Evolutionary conservation across 2,329 filamentous ascomycete genomes (phyloP).

Genomic region (Apiospora saccharicola): DNA sequence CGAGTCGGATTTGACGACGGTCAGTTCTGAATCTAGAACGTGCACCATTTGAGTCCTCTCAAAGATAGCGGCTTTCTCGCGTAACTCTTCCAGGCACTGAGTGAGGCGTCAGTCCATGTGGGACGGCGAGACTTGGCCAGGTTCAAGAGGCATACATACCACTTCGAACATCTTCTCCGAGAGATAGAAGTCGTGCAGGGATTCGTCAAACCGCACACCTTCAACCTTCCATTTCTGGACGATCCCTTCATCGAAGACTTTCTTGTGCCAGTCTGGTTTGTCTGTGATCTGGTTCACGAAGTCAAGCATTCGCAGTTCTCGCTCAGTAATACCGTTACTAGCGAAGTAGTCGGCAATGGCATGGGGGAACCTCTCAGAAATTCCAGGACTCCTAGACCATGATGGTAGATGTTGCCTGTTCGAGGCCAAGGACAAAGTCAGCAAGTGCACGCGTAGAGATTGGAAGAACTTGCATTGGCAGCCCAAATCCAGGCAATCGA

Average conservation of each 20-base stretch:
- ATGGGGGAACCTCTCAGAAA: not conserved
- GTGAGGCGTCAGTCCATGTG: not conserved
- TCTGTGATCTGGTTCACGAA: constrained; percentile 40
- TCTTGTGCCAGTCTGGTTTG: constrained; percentile 46
- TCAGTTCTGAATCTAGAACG: constrained; percentile 49
- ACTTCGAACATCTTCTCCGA: constrained; percentile 17
- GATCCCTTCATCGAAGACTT: constrained; percentile 44
- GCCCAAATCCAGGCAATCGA: not conserved
- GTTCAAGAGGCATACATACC: too few relatives aligned
- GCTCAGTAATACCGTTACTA: not conserved
- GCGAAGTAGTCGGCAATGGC: not conserved
- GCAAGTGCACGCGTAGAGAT: not conserved
- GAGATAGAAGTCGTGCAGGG: not conserved
- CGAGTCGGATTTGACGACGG: constrained; percentile 61
- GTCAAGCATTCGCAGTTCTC: constrained; percentile 9
- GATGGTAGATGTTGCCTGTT: not conserved
- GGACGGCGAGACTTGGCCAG: too few relatives aligned
- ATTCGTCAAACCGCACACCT: not conserved
- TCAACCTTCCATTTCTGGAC: constrained; percentile 41
- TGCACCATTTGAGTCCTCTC: constrained; percentile 49
- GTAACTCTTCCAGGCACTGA: constrained; percentile 53
- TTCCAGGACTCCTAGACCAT: not conserved
- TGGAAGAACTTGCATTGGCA: not conserved
- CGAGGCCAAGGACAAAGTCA: not conserved
- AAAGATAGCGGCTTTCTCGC: constrained; percentile 55